Conservation (phyloP, 495 filamentous ascomycete genomes). For the Trichoderma virens region DNA sequence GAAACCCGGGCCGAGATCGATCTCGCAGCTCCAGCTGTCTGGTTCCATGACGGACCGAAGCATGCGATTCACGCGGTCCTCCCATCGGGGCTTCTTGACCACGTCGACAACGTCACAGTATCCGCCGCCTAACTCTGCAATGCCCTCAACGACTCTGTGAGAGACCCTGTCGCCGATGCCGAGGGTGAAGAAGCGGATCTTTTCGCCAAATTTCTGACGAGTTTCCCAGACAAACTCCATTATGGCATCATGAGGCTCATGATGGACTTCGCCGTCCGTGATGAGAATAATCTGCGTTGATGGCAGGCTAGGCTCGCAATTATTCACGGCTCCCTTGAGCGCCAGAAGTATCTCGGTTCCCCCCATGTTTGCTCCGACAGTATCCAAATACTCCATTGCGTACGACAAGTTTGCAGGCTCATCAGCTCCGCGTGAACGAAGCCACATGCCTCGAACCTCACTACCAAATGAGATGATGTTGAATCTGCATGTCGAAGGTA, state of each 20-base stretch:
- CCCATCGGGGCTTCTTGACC: background rate
- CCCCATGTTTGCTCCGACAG: background rate
- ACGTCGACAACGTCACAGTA: slow-evolving; percentile 5
- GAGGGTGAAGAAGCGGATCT: slow-evolving; percentile 6
- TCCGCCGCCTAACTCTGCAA: slow-evolving; percentile 2
- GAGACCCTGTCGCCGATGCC: slow-evolving; percentile 1
- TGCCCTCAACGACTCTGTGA: background rate
- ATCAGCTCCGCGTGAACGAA: background rate
- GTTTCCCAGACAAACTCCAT: background rate
- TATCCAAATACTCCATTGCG: background rate
- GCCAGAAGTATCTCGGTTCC: background rate
- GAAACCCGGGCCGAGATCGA: background rate
- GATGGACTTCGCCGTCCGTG: background rate
- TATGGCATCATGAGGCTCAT: background rate
- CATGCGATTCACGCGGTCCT: background rate
- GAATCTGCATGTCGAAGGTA: background rate
- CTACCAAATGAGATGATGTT: slow-evolving; percentile 7
- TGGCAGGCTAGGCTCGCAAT: background rate
- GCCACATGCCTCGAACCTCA: slow-evolving; percentile 1
- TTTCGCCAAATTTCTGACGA: background rate
- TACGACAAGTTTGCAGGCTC: background rate
- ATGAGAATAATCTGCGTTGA: background rate
- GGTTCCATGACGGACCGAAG: background rate
- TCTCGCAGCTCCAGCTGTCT: background rate
- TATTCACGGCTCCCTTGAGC: background rate